Evolutionary conservation across 495 filamentous ascomycete genomes (phyloP).

Genomic region (Xylaria sp.): DNA sequence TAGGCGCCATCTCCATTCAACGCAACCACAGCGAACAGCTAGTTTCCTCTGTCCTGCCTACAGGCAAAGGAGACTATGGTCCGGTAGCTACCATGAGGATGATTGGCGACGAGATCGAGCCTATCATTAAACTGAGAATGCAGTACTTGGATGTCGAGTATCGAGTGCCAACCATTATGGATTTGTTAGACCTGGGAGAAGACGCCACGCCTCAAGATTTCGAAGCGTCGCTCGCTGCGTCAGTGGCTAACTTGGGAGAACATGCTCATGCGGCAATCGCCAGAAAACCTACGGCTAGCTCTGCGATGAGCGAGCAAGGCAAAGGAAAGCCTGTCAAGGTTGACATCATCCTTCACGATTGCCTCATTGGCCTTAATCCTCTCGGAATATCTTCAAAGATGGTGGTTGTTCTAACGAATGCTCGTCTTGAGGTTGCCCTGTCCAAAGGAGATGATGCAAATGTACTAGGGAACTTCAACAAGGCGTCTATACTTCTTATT

Average conservation of each 20-base stretch:
- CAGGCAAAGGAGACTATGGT: slow-evolving; percentile 51
- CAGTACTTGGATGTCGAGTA: slow-evolving; percentile 85
- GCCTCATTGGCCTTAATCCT: slow-evolving; percentile 85
- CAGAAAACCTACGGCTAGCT: slow-evolving; percentile 33
- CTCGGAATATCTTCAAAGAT: slow-evolving; percentile 74
- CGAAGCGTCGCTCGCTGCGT: slow-evolving; percentile 76
- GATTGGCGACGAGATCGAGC: slow-evolving; percentile 93
- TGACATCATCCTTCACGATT: slow-evolving; percentile 78
- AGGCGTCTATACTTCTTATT: slow-evolving; percentile 81
- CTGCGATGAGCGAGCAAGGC: slow-evolving; percentile 29
- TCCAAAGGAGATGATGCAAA: slow-evolving; percentile 66
- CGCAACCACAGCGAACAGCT: slow-evolving; percentile 77
- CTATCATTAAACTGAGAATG: slow-evolving; percentile 84
- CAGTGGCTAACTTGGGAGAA: slow-evolving; percentile 78
- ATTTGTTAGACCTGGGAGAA: slow-evolving; percentile 72
- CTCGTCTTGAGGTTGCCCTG: slow-evolving; percentile 67
- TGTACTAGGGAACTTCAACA: slow-evolving; percentile 71
- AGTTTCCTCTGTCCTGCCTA: slow-evolving; percentile 53
- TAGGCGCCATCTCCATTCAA: slow-evolving; percentile 63
- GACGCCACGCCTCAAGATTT: slow-evolving; percentile 75
- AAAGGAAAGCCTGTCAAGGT: slow-evolving; percentile 63
- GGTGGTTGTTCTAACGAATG: slow-evolving; percentile 77
- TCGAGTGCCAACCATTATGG: slow-evolving; percentile 79
- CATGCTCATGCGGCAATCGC: slow-evolving; percentile 56
- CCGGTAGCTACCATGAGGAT: slow-evolving; percentile 68